These are phyloP conservation scores for Penicillium coffeae DNA, from an alignment of 495 filamentous ascomycete species.

Conservation along the genomic window DNA sequence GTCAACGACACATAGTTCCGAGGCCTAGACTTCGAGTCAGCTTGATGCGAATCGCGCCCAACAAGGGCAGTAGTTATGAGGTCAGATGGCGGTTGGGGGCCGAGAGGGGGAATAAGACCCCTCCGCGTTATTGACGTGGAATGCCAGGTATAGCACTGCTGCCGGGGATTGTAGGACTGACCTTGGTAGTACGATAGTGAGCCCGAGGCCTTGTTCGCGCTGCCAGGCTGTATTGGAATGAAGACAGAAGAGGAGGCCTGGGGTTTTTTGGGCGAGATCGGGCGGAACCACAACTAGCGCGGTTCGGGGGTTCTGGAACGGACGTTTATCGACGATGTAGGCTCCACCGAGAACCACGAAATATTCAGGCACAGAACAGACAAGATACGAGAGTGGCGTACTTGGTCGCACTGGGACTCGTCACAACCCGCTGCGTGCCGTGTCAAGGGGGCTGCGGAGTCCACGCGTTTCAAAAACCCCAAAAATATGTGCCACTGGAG, in stretches of 20 bases:
- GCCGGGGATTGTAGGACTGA: constrained; percentile 6
- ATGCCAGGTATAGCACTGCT: neutral
- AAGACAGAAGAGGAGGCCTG: constrained; percentile 15
- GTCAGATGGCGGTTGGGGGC: constrained; percentile 2
- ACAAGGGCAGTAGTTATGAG: neutral
- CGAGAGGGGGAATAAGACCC: constrained; percentile 3
- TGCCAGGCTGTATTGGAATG: constrained; percentile 14
- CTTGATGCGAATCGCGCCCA: neutral
- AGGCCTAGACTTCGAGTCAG: constrained; percentile 10
- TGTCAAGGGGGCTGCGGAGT: constrained; percentile 11
- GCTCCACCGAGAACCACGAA: neutral
- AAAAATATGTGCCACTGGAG: constrained; percentile 1
- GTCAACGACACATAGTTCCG: constrained; percentile 20
- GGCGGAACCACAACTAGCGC: neutral
- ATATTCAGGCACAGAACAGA: neutral
- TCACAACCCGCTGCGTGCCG: neutral
- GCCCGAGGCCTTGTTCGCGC: neutral
- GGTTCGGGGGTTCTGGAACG: neutral
- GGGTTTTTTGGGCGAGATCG: constrained; percentile 18
- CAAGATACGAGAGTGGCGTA: too few relatives aligned
- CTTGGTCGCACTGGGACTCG: too few relatives aligned
- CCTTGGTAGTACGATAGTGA: constrained; percentile 10
- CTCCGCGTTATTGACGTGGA: neutral
- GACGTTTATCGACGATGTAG: neutral
- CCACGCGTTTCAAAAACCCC: constrained; percentile 15